Conservation (phyloP, 306 rosid species). For the Trifolium repens region DNA sequence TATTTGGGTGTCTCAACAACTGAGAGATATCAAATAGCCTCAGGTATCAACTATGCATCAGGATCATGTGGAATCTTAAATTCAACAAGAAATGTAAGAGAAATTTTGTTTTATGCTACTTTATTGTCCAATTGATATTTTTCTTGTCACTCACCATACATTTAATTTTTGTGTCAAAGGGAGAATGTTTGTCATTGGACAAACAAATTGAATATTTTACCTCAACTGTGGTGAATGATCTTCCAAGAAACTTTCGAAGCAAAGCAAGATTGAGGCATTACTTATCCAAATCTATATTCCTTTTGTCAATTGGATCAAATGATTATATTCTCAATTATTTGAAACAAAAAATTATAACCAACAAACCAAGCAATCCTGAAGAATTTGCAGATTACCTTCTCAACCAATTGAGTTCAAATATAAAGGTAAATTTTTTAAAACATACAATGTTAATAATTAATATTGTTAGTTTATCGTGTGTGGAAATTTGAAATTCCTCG, state of each 20-base stretch:
- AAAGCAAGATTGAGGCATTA: not conserved
- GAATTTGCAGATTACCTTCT: constrained; percentile 34
- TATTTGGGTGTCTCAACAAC: not conserved
- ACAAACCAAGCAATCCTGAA: not conserved
- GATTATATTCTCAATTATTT: constrained; percentile 40
- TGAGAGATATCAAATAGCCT: constrained; percentile 9
- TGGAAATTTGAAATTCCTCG: too few relatives aligned
- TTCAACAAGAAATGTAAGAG: constrained; percentile 18
- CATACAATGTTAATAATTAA: too few relatives aligned
- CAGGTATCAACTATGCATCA: constrained; percentile 20
- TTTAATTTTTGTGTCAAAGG: constrained; percentile 13
- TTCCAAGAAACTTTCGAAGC: constrained; percentile 7
- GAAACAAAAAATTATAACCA: not conserved
- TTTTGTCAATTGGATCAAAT: constrained; percentile 28
- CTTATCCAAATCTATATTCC: constrained; percentile 32
- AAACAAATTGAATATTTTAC: constrained; percentile 42
- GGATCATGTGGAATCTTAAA: constrained; percentile 24
- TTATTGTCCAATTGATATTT: not conserved
- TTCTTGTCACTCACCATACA: not conserved
- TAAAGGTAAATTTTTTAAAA: constrained; percentile 13
- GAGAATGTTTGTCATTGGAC: constrained; percentile 34
- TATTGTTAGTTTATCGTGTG: too few relatives aligned
- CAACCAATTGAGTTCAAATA: not conserved
- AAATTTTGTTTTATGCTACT: not conserved
- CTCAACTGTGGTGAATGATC: constrained; percentile 41